Percentiles rank a stretch among this genome's conserved stretches.
Conservation (phyloP, 306 rosid species). For the Corylus avellana region DNA sequence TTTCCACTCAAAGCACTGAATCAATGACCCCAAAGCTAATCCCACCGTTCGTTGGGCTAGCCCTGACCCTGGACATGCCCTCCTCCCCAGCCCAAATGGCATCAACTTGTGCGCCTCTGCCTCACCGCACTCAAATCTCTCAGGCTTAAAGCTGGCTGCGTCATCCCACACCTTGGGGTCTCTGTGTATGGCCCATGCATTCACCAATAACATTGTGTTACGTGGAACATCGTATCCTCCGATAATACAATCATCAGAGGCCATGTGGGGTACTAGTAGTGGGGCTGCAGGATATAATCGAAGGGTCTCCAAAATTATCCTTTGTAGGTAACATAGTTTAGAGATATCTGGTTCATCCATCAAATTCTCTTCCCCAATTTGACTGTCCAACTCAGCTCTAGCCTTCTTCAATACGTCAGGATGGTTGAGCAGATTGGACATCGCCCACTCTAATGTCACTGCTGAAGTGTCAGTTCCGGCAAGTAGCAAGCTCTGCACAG, state of each 20-base stretch:
- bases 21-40: no score
- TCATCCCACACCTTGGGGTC: constrained; percentile 35
- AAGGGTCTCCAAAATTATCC: constrained; percentile 35
- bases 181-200: constrained; percentile 46
- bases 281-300: background rate
- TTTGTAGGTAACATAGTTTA: constrained; percentile 36
- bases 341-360: constrained; percentile 32
- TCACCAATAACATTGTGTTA: constrained; percentile 23
- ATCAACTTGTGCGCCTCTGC: no score
- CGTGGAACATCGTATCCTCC: background rate
- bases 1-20: no score
- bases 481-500: background rate
- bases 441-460: background rate
- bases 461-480: background rate
- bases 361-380: constrained; percentile 24
- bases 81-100: no score
- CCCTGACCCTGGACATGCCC: no score
- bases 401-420: constrained; percentile 28
- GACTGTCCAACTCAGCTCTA: constrained; percentile 18
- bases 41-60: no score
- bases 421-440: constrained; percentile 38
- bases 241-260: background rate
- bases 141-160: constrained; percentile 23
- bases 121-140: background rate
- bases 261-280: background rate